Base-by-base conservation (phyloP, 2,329 filamentous ascomycete species). In the Alternaria gansuensis region DNA sequence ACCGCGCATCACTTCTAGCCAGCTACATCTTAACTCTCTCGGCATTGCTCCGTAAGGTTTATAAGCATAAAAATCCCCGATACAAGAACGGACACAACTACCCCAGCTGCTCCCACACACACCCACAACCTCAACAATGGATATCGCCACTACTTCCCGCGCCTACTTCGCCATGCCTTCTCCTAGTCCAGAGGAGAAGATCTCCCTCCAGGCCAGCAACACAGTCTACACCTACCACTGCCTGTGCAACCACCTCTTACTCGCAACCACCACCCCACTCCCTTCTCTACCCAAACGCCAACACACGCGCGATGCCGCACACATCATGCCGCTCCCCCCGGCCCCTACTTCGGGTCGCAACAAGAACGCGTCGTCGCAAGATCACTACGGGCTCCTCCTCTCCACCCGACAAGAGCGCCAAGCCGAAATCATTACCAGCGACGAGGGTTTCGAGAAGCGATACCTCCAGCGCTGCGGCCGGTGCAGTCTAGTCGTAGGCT, bases 361-460 rank as follows among this genome's bases (percentile, higher is more conserved):
- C 28, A 57, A 49, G 31, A 52, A 41, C 49, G 49, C 54, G 11
- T 13, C 59, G 1, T 60, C 52, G 17, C 60, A 70, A 51, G 64
- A 72, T 54, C 75, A 81, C 69, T 84, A 84, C 60, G 84, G 84
- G 9, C 77, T 85, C 0, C 79, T 87, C 1, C 79, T 84, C 0
- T 81, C 79, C 2, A 81, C 84, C 0, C 69, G 77, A 2, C 75
- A 78, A 0, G 84, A 86, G 57, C 73, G 78, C 1, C 82, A 81
- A 37, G 73, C 83, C 5, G 80, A 82, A 10, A 76, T 89, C 0
- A 78, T 89, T 6, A 78, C 83, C 1, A 79, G 84, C 10, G 82
- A 83, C 61, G 85, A 89, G 58, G 89, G 88, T 5, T 90, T 90
- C 61, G 89, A 91, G 78, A 90, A 89, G 79, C 77, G 89, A 17